A percentile compares a stretch with the other conserved stretches of the same genome.
phyloP scores from a whole-genome alignment of 176 grass and related monocot genomes.

The Pharus latifolius region DNA sequence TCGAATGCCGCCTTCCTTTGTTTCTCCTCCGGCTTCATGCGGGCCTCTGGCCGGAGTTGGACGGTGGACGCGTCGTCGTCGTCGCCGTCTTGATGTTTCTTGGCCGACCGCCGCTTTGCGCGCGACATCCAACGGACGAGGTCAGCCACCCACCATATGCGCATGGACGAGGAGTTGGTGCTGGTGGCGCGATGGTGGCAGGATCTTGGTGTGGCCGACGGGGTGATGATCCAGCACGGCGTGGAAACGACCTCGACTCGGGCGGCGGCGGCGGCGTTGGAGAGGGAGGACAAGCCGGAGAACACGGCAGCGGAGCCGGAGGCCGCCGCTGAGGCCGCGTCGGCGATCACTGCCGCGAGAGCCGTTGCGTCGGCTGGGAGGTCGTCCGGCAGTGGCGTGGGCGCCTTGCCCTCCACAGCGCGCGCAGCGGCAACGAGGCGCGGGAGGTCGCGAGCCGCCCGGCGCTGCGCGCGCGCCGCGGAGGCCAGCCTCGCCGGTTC shows the following conservation, averaged over 20 bases:
- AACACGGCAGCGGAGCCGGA: constrained; percentile 37
- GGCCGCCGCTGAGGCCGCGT: constrained; percentile 11
- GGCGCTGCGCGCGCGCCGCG: constrained; percentile 35
- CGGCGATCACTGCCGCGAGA: neutral
- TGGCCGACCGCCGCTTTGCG: constrained; percentile 38
- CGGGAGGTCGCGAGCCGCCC: constrained; percentile 15
- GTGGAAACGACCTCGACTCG: constrained; percentile 19
- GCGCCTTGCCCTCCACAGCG: neutral
- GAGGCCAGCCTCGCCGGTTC: constrained; percentile 11
- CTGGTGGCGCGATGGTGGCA: neutral
- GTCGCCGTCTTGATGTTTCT: neutral
- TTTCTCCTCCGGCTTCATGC: constrained; percentile 30
- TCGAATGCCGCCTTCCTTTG: constrained; percentile 20
- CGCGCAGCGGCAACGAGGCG: constrained; percentile 20
- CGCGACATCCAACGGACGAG: constrained; percentile 56
- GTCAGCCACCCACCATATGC: constrained; percentile 53
- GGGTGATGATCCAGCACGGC: constrained; percentile 15
- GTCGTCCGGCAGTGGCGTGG: neutral
- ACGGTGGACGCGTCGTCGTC: neutral
- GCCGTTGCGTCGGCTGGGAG: constrained; percentile 6
- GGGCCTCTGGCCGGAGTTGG: constrained; percentile 15
- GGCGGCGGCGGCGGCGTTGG: constrained; percentile 19
- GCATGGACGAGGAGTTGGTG: neutral
- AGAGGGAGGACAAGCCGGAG: constrained; percentile 20
- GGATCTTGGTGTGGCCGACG: neutral